Conservation (phyloP, 768 basidiomycete species). For the Coprinopsis strossmayeri region DNA sequence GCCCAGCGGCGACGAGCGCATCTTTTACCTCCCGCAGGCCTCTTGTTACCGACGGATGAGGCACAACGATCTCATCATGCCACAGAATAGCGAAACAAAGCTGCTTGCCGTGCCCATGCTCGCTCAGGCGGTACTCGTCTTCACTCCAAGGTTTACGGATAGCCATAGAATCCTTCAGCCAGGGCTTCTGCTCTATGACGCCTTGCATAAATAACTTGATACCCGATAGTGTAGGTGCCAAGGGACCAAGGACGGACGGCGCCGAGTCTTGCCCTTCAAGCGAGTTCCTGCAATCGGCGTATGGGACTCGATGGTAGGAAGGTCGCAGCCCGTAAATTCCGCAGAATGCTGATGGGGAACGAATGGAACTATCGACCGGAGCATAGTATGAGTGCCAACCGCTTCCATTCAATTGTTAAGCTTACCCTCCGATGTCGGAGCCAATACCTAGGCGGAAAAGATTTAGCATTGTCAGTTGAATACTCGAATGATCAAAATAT, state of each 20-base stretch:
- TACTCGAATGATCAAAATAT: slow-evolving; percentile 1
- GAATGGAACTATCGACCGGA: slow-evolving; percentile 48
- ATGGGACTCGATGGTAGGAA: slow-evolving; percentile 65
- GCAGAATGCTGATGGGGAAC: slow-evolving; percentile 62
- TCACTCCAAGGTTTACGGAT: slow-evolving; percentile 57
- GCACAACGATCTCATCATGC: slow-evolving; percentile 54
- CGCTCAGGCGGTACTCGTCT: slow-evolving; percentile 48
- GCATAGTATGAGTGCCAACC: background rate
- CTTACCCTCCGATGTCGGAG: slow-evolving; percentile 69
- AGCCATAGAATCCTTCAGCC: slow-evolving; percentile 58
- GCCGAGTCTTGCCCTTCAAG: slow-evolving; percentile 68
- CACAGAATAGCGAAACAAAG: slow-evolving; percentile 59
- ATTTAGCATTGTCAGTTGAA: background rate
- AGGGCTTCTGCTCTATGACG: slow-evolving; percentile 53
- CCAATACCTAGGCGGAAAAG: slow-evolving; percentile 57
- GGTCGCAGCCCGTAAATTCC: slow-evolving; percentile 70
- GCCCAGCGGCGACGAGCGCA: slow-evolving; percentile 55
- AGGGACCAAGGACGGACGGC: slow-evolving; percentile 69
- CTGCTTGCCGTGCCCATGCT: slow-evolving; percentile 45
- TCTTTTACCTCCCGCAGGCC: slow-evolving; percentile 50
- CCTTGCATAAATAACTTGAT: slow-evolving; percentile 62
- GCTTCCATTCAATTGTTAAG: background rate
- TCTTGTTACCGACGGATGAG: slow-evolving; percentile 59
- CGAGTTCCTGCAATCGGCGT: slow-evolving; percentile 56
- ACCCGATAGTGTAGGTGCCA: slow-evolving; percentile 51